Evolutionary conservation across 1,284 basidiomycete genomes (phyloP).

Genomic region (Boletellus deceptivus): DNA sequence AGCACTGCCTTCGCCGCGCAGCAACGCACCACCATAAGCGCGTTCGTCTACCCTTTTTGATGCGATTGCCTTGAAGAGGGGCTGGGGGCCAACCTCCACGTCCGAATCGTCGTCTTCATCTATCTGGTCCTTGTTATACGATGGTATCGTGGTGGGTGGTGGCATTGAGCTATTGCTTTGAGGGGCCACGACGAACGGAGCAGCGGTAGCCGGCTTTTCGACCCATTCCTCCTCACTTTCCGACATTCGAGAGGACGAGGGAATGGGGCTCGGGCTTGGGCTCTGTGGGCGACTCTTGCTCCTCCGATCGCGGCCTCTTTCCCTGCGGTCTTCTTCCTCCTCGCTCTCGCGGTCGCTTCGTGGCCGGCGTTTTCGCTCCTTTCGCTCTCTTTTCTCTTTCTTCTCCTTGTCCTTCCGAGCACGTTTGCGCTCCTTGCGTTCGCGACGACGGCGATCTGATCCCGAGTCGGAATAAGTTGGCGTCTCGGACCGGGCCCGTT

Average conservation of each 20-base stretch:
- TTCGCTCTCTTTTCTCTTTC: slow-evolving; percentile 40
- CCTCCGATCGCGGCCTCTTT: slow-evolving; percentile 28
- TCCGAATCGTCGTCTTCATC: slow-evolving; percentile 49
- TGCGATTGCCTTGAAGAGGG: slow-evolving; percentile 40
- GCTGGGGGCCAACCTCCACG: slow-evolving; percentile 59
- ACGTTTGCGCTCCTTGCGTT: slow-evolving; percentile 60
- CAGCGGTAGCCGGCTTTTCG: slow-evolving; percentile 52
- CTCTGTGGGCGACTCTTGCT: slow-evolving; percentile 33
- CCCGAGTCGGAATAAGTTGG: slow-evolving; percentile 58
- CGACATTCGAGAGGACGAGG: slow-evolving; percentile 19
- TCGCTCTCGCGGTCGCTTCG: slow-evolving; percentile 40
- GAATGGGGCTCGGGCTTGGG: slow-evolving; percentile 35
- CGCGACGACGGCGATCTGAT: slow-evolving; percentile 55
- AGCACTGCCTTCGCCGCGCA: slow-evolving; percentile 93
- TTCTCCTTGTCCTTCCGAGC: slow-evolving; percentile 50
- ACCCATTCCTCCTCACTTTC: slow-evolving; percentile 72
- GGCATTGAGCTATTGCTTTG: slow-evolving; percentile 24
- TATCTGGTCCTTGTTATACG: slow-evolving; percentile 3
- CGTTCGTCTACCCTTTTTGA: slow-evolving; percentile 68
- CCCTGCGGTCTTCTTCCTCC: slow-evolving; percentile 30
- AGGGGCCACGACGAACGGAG: slow-evolving; percentile 25
- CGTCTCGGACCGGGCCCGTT: slow-evolving; percentile 51
- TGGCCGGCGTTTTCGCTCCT: slow-evolving; percentile 35
- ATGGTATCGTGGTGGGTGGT: slow-evolving; percentile 22
- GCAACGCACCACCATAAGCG: slow-evolving; percentile 80